Percentiles rank a stretch among this genome's conserved stretches.
Evolutionary conservation across 345 rosid genomes (phyloP).

Genomic region (Erysimum cheiranthoides): DNA sequence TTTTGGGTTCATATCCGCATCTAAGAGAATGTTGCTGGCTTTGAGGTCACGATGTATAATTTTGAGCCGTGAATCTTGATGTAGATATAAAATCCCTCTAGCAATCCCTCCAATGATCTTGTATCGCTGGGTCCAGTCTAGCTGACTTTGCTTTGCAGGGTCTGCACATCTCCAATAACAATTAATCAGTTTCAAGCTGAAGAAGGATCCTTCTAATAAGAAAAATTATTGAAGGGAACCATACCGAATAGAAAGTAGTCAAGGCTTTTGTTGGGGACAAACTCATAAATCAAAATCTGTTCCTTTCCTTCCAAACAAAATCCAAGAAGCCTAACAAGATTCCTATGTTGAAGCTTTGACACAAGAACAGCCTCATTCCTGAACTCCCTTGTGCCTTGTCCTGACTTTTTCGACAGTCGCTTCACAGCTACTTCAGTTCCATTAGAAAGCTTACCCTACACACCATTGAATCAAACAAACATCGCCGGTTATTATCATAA

Average conservation of each 20-base stretch:
- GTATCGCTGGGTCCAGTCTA: constrained; percentile 39
- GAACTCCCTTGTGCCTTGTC: constrained; percentile 61
- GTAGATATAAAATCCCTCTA: constrained; percentile 43
- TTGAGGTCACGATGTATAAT: constrained; percentile 48
- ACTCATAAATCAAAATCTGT: constrained; percentile 58
- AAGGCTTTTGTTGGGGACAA: constrained; percentile 56
- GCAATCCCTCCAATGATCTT: constrained; percentile 45
- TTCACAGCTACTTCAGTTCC: constrained; percentile 61
- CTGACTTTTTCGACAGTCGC: constrained; percentile 49
- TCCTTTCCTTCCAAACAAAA: constrained; percentile 57
- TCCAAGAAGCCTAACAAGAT: constrained; percentile 60
- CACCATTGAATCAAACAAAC: constrained; percentile 3
- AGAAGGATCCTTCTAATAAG: background rate
- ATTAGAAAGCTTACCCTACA: constrained; percentile 42
- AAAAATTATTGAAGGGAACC: constrained; percentile 10
- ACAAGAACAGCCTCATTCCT: constrained; percentile 57
- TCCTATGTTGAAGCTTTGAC: constrained; percentile 61
- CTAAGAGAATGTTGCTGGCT: constrained; percentile 45
- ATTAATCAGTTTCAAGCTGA: background rate
- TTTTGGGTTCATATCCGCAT: constrained; percentile 41
- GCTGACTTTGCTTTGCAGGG: constrained; percentile 27
- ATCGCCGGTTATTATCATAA: background rate
- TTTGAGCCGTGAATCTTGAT: constrained; percentile 47
- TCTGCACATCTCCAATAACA: constrained; percentile 43
- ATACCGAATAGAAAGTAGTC: constrained; percentile 44